These are phyloP conservation scores for Hirsutella thompsonii DNA, from an alignment of 2,329 filamentous ascomycete species.

Conservation along the genomic window DNA sequence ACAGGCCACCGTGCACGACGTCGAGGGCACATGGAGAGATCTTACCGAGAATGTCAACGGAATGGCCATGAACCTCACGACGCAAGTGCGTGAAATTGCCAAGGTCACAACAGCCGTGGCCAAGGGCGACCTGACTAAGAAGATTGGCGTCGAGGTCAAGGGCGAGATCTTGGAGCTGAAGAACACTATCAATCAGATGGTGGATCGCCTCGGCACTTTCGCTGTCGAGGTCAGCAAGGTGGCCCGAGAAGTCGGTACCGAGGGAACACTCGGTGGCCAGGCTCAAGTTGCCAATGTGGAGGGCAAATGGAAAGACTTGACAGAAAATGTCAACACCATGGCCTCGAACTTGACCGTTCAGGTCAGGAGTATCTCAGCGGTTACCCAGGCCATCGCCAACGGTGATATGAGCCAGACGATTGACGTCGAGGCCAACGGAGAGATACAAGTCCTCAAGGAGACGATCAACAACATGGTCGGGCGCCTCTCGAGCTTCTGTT, in stretches of 20 bases:
- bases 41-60: slow-evolving; percentile 93
- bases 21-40: slow-evolving; percentile 94
- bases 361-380: slow-evolving; percentile 85
- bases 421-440: slow-evolving; percentile 86
- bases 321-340: slow-evolving; percentile 76
- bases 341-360: slow-evolving; percentile 55
- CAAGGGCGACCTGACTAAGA: slow-evolving; percentile 85
- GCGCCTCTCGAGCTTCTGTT: slow-evolving; percentile 86
- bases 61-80: slow-evolving; percentile 97
- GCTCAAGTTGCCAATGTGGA: slow-evolving; percentile 89
- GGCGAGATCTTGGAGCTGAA: slow-evolving; percentile 94
- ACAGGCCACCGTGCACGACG: slow-evolving; percentile 90
- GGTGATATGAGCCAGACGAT: slow-evolving; percentile 95
- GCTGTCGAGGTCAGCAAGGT: slow-evolving; percentile 94
- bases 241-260: slow-evolving; percentile 89
- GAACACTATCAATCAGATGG: slow-evolving; percentile 98
- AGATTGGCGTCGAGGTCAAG: slow-evolving; percentile 86
- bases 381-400: slow-evolving; percentile 89
- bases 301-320: slow-evolving; percentile 96
- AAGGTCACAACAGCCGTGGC: slow-evolving; percentile 94
- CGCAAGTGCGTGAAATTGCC: slow-evolving; percentile 94
- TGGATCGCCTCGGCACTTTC: slow-evolving; percentile 90
- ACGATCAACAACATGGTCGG: slow-evolving; percentile 99
- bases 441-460: slow-evolving; percentile 86
- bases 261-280: slow-evolving; percentile 87